Conservation (phyloP, 1,139 yeast species). For the Kurtzmaniella quercitrusa region DNA sequence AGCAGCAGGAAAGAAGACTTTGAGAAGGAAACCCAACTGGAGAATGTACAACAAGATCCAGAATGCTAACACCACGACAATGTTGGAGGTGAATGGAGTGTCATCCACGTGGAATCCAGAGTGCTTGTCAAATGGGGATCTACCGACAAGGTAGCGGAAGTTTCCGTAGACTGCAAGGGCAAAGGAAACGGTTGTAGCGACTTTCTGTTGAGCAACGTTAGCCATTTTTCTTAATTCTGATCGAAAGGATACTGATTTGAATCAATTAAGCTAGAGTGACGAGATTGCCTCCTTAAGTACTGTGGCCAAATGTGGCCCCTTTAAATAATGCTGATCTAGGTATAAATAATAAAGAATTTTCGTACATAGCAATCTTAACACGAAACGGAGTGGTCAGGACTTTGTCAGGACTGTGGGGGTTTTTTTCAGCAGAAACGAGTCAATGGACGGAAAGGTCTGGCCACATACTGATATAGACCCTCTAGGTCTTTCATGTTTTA, state of each 20-base stretch:
- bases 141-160: conserved; percentile 50
- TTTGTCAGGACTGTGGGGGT: too few species aligned
- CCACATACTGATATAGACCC: too few species aligned
- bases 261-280: background rate
- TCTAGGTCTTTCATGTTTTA: too few species aligned
- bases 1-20: conserved; percentile 43
- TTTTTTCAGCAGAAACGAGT: too few species aligned
- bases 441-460: too few species aligned
- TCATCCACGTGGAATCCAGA: conserved; percentile 40
- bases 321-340: background rate
- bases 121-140: conserved; percentile 40
- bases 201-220: conserved; percentile 23
- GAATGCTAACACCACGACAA: conserved; percentile 47
- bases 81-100: conserved; percentile 69
- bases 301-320: background rate
- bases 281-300: background rate
- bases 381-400: too few species aligned
- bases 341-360: background rate
- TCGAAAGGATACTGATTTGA: background rate
- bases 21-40: conserved; percentile 52
- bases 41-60: conserved; percentile 53
- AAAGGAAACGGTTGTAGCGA: conserved; percentile 46
- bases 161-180: conserved; percentile 52
- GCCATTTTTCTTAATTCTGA: background rate
- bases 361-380: background rate